Conservation (phyloP, 192 early-diverging fungal genomes). For the Geranomyces michiganensis region DNA sequence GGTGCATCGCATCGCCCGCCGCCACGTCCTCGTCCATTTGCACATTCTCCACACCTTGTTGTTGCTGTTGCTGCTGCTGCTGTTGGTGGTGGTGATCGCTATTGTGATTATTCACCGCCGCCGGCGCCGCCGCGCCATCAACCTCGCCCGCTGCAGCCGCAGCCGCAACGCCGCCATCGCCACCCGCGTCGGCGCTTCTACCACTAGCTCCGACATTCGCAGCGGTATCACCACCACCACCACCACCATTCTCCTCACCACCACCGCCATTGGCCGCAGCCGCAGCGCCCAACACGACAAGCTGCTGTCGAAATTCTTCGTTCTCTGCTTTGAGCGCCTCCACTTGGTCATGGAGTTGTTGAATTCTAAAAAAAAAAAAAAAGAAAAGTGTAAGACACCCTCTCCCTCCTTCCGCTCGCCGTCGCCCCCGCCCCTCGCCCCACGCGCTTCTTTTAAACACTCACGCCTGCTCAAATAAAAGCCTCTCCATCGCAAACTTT, state of each 20-base stretch:
- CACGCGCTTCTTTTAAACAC: not conserved
- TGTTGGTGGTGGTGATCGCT: not conserved
- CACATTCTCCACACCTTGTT: no score
- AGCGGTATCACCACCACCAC: no score
- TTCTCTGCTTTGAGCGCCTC: conserved; percentile 33
- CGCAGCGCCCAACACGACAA: not conserved
- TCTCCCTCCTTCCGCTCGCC: not conserved
- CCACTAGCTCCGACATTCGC: no score
- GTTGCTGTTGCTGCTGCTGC: conserved; percentile 6
- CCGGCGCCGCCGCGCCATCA: not conserved
- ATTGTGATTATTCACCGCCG: not conserved
- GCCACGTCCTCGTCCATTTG: no score
- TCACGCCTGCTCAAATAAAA: conserved; percentile 58
- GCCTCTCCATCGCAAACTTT: conserved; percentile 57
- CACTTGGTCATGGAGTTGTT: conserved; percentile 30
- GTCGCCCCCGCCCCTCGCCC: not conserved
- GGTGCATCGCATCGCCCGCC: no score
- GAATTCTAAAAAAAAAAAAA: conserved; percentile 26
- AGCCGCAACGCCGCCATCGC: not conserved
- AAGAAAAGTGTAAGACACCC: not conserved
- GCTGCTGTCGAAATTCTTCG: conserved; percentile 20
- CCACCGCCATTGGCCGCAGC: not conserved
- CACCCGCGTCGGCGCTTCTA: not conserved
- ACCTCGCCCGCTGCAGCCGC: not conserved
- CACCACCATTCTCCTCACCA: not conserved